phyloP scores from a whole-genome alignment of 73 alveolate species.

The Paramecium sonneborni region DNA sequence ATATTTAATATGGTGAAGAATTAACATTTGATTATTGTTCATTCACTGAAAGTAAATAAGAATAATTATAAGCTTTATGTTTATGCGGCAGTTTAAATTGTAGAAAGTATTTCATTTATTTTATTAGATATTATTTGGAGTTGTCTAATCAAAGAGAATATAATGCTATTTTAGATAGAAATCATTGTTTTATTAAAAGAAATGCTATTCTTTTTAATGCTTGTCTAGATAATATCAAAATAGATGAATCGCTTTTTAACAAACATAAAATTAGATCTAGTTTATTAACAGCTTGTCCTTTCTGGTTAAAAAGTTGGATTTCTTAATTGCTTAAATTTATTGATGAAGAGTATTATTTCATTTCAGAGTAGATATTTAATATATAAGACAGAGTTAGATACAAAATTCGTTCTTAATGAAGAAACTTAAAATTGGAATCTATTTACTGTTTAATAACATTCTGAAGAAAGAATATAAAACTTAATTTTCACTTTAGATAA shows the following conservation, averaged over 20 bases:
- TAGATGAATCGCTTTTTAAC: slow-evolving; percentile 54
- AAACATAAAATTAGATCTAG: slow-evolving; percentile 80
- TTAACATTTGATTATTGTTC: slow-evolving; percentile 96
- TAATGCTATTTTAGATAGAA: slow-evolving; percentile 77
- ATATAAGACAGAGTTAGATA: slow-evolving; percentile 2
- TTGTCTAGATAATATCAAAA: slow-evolving; percentile 40
- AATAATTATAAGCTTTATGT: slow-evolving; percentile 91
- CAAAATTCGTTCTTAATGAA: background rate
- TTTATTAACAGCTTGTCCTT: slow-evolving; percentile 84
- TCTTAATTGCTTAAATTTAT: slow-evolving; percentile 84
- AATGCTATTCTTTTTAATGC: slow-evolving; percentile 84
- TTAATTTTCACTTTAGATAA: slow-evolving; percentile 65
- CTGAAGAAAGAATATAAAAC: slow-evolving; percentile 67
- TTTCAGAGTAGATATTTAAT: background rate
- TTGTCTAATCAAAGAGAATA: slow-evolving; percentile 76
- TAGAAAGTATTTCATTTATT: background rate
- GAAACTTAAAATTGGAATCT: background rate
- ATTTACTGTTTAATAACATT: background rate
- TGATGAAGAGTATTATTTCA: slow-evolving; percentile 80
- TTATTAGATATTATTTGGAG: background rate
- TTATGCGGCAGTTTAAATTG: slow-evolving; percentile 79
- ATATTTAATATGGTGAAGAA: slow-evolving; percentile 93
- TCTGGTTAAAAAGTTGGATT: slow-evolving; percentile 94
- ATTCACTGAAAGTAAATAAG: slow-evolving; percentile 94
- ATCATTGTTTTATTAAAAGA: slow-evolving; percentile 92